Evolutionary conservation across 1,139 yeast genomes (phyloP), one percentile per base, ranked within the genome.

Genomic region (Yamadazyma jaroonii): DNA sequence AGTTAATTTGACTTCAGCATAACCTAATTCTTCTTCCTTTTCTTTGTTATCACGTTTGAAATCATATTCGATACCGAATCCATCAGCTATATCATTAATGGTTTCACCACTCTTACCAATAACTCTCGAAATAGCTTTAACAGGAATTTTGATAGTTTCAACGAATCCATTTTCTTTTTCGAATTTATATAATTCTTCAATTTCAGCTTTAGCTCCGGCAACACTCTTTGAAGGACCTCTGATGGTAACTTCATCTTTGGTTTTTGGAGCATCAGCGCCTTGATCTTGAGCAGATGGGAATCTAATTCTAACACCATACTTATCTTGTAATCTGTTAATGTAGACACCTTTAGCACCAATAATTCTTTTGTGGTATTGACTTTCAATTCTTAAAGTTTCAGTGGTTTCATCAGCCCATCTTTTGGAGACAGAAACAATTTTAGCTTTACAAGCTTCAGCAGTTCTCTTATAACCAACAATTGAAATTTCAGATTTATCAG

Each of bases 181-280:
- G 61, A 84, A 94, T 52, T 84, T 84, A 50, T 86, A 73, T 48
- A 94, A 74, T 43, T 89, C 97, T 53, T 76, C 72, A 56, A 94
- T 68, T 68, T 94, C 99, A 48, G 83, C 92, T 58, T 81, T 81
- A 31, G 96, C 95, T 57, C 84, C 83, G 23, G 79, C 74, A 32
- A 87, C 97, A 48, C 90, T 92, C 62, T 82, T 83, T 14, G 97
- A 86, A 37, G 97, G 95, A 37, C 99, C 99, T 53, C 82, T 82
- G 45, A 94, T 76, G 25, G 81, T 72, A 39, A 92, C 88, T 50
- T 83, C 85, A 52, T 87, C 86, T 49, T 67, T 66, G 47, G 61
- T 49, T 45, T 53, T 61, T 42, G 74, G 74, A 13, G 65, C 63
- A 43, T 64, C 71, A 34, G 58, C 53, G 46, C 48, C 61, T 33